Conservation (phyloP, 2,329 filamentous ascomycete genomes). For the Trichoderma gracile region DNA sequence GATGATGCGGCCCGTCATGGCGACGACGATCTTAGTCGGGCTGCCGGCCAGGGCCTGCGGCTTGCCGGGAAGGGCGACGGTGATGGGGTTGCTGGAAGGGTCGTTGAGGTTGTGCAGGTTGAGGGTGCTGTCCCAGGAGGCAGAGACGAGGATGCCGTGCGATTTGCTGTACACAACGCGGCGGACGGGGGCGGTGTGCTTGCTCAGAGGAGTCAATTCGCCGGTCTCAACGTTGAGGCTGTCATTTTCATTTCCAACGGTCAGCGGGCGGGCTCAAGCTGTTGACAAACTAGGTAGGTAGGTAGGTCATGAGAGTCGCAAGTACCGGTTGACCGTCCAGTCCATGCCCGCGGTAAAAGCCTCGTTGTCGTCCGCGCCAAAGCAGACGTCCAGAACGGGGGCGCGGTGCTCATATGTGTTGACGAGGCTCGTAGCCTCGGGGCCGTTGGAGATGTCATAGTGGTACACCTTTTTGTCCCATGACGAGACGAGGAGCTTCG, state of each 20-base stretch:
- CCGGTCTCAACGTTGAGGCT: slow-evolving; percentile 70
- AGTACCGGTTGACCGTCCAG: slow-evolving; percentile 74
- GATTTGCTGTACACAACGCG: slow-evolving; percentile 78
- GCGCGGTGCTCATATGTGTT: slow-evolving; percentile 77
- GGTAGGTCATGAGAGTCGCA: not conserved
- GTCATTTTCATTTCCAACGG: not conserved
- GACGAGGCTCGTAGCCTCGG: slow-evolving; percentile 58
- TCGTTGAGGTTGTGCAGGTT: slow-evolving; percentile 72
- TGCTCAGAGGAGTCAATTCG: slow-evolving; percentile 72
- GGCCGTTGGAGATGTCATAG: slow-evolving; percentile 70
- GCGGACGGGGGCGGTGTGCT: slow-evolving; percentile 77
- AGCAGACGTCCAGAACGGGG: slow-evolving; percentile 89
- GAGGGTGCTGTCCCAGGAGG: slow-evolving; percentile 90
- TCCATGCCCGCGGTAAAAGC: slow-evolving; percentile 87
- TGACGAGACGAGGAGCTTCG: slow-evolving; percentile 81
- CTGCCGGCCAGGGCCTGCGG: slow-evolving; percentile 83
- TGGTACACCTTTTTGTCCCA: slow-evolving; percentile 93
- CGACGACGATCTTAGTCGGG: slow-evolving; percentile 81
- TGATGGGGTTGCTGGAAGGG: slow-evolving; percentile 57
- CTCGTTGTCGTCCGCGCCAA: slow-evolving; percentile 77
- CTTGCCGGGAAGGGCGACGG: slow-evolving; percentile 75
- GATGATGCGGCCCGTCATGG: slow-evolving; percentile 91
- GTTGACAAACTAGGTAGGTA: not conserved
- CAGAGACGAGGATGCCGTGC: slow-evolving; percentile 78
- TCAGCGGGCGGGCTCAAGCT: not conserved